Evolutionary conservation across 139 green algal genomes (phyloP).

Genomic region (Spirogloea muscicola): DNA sequence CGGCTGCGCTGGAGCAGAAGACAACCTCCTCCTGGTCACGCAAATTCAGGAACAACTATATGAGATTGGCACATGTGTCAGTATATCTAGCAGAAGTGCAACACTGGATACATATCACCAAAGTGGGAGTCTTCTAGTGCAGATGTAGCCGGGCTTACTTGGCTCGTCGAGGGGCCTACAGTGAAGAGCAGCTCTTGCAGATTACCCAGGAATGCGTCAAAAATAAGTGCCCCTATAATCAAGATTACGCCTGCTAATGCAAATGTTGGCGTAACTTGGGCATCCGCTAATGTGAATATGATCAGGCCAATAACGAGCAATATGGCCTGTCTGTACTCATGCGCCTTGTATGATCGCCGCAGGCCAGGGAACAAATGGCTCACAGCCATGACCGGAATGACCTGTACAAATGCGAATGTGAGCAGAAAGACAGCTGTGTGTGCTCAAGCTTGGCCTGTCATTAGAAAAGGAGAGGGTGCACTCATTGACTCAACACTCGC

Average conservation of each 20-base stretch:
- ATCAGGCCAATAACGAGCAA: slow-evolving; percentile 29
- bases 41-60: no score
- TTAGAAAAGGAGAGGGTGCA: no score
- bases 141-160: no score
- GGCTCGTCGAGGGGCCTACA: not conserved
- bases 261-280: not conserved
- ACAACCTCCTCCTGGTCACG: slow-evolving; percentile 32
- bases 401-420: slow-evolving; percentile 25
- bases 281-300: slow-evolving; percentile 26
- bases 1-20: slow-evolving; percentile 28
- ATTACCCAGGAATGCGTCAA: slow-evolving; percentile 35
- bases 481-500: no score
- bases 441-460: no score
- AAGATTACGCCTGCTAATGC: slow-evolving; percentile 19
- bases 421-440: no score
- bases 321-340: slow-evolving; percentile 8
- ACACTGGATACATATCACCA: no score
- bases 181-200: slow-evolving; percentile 28
- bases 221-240: slow-evolving; percentile 9
- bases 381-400: slow-evolving; percentile 27
- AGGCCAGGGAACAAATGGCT: slow-evolving; percentile 21
- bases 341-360: slow-evolving; percentile 5
- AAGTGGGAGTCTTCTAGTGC: no score
- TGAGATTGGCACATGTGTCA: no score
- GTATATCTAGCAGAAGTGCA: no score